Percentiles rank a stretch among this genome's conserved stretches.
phyloP scores from a whole-genome alignment of 1,284 basidiomycete genomes.

The Bondarzewia mesenterica region DNA sequence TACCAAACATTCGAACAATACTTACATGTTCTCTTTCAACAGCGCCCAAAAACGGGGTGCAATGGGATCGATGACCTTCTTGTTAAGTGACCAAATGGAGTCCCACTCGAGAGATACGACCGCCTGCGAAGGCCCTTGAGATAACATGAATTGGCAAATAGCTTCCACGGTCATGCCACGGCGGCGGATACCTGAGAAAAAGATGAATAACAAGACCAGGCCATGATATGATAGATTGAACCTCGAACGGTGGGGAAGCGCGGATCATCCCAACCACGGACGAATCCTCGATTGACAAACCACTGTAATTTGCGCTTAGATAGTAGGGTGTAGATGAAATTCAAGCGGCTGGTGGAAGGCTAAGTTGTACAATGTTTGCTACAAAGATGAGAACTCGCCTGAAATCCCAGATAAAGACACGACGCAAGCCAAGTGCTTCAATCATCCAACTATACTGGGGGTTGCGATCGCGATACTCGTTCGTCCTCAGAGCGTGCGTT shows the following conservation, averaged over 20 bases:
- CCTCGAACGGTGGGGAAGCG: slow-evolving; percentile 96
- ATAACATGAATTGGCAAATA: slow-evolving; percentile 91
- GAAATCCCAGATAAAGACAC: slow-evolving; percentile 95
- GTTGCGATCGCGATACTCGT: slow-evolving; percentile 98
- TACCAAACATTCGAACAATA: slow-evolving; percentile 7
- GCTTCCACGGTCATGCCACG: slow-evolving; percentile 97
- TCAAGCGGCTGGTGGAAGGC: too few relatives aligned
- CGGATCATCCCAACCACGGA: slow-evolving; percentile 96
- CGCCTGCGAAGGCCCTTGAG: slow-evolving; percentile 93
- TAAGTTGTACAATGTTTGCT: too few relatives aligned
- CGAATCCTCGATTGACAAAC: slow-evolving; percentile 86
- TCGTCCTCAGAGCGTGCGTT: slow-evolving; percentile 96
- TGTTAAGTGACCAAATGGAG: slow-evolving; percentile 94
- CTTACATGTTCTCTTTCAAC: slow-evolving; percentile 57
- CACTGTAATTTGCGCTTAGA: slow-evolving; percentile 97
- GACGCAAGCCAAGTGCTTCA: slow-evolving; percentile 72
- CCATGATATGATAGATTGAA: too few relatives aligned
- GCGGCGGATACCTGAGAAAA: slow-evolving; percentile 90
- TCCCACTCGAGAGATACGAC: slow-evolving; percentile 98
- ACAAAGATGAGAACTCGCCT: too few relatives aligned
- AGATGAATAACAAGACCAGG: too few relatives aligned
- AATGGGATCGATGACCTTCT: slow-evolving; percentile 94
- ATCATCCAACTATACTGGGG: slow-evolving; percentile 98
- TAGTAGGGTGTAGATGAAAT: slow-evolving; percentile 97
- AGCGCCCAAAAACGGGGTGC: slow-evolving; percentile 91